phyloP scores from a whole-genome alignment of 192 early-diverging fungal genomes.

The Coemansia guatemalensis region DNA sequence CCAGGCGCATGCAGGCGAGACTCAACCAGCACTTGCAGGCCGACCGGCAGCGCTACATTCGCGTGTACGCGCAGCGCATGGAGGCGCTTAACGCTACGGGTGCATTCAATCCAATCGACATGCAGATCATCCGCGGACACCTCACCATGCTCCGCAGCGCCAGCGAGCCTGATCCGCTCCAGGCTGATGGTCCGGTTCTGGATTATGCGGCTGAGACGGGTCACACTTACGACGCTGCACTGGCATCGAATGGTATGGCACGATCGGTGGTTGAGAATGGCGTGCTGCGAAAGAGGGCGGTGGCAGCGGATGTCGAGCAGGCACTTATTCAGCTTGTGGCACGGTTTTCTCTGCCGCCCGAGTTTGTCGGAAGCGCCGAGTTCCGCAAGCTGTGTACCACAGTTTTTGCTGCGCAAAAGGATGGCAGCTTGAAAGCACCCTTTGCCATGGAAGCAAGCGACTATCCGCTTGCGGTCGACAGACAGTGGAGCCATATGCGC shows the following conservation, averaged over 20 bases:
- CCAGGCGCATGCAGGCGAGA: no score
- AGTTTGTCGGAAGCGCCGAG: slow-evolving; percentile 12
- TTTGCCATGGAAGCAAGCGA: not conserved
- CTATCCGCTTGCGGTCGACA: slow-evolving; percentile 4
- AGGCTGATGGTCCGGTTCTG: not conserved
- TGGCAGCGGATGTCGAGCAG: slow-evolving; percentile 1
- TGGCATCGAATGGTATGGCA: not conserved
- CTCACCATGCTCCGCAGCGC: no score
- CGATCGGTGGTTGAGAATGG: slow-evolving; percentile 18
- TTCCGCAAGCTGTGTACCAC: slow-evolving; percentile 11
- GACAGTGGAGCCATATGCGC: not conserved
- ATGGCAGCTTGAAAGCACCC: slow-evolving; percentile 4
- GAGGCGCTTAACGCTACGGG: no score
- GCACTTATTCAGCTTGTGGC: slow-evolving; percentile 9
- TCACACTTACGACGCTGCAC: not conserved
- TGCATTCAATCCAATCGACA: no score
- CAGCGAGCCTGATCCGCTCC: no score
- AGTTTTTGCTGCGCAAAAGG: slow-evolving; percentile 6
- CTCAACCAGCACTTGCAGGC: slow-evolving; percentile 8
- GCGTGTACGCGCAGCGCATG: no score
- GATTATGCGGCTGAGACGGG: not conserved
- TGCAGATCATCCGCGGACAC: no score
- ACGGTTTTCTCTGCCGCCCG: slow-evolving; percentile 12
- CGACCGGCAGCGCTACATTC: slow-evolving; percentile 6
- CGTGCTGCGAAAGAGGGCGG: slow-evolving; percentile 3